A percentile compares a stretch with the other conserved stretches of the same genome.
Conservation (phyloP, 2,329 filamentous ascomycete species). For the Colletotrichum coccodes region DNA sequence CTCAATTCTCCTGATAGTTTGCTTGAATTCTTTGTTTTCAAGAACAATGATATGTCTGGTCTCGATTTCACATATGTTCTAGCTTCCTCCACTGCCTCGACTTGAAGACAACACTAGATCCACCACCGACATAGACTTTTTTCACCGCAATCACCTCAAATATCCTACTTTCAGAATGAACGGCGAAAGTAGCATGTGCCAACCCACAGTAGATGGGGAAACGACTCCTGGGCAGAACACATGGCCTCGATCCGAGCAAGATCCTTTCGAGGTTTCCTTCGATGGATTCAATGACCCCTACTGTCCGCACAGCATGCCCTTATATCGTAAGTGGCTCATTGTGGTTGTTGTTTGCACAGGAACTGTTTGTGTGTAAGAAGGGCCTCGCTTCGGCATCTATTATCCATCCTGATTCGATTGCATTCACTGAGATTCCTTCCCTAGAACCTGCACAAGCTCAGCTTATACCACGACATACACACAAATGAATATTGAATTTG, state of each 20-base stretch:
- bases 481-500: constrained; percentile 80
- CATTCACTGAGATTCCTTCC: no score
- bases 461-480: constrained; percentile 86
- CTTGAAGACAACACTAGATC: no score
- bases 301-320: constrained; percentile 77
- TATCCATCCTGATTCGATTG: not conserved
- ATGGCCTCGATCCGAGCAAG: constrained; percentile 41
- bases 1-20: not conserved
- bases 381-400: not conserved
- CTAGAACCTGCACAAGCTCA: constrained; percentile 85
- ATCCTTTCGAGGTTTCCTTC: constrained; percentile 77
- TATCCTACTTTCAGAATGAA: not conserved
- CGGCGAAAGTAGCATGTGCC: not conserved
- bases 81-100: no score
- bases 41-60: no score
- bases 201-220: not conserved
- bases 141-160: no score
- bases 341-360: constrained; percentile 76
- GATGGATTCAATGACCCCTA: constrained; percentile 78
- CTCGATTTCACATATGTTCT: no score
- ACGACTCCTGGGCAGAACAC: not conserved
- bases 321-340: constrained; percentile 78
- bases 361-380: constrained; percentile 81
- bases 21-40: not conserved
- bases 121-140: no score